A percentile compares a stretch with the other conserved stretches of the same genome.
Evolutionary conservation across 164 flowering plant species (phyloP).

Genomic region (Paratinospora sagittata): DNA sequence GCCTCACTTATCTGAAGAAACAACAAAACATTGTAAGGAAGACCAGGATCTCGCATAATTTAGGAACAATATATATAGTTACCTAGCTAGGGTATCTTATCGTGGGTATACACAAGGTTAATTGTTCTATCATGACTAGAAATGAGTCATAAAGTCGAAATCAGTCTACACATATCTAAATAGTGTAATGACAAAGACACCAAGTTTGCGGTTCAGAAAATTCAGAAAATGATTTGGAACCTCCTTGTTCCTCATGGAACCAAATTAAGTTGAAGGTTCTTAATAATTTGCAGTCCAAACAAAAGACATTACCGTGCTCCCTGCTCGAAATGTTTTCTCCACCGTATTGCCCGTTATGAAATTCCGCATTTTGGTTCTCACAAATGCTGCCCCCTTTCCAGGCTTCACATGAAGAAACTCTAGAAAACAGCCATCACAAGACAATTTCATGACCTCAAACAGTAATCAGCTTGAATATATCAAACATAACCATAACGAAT

Average conservation of each 20-base stretch:
- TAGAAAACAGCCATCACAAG: conserved; percentile 17
- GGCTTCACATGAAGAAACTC: conserved; percentile 99
- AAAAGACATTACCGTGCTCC: conserved; percentile 54
- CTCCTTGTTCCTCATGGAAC: neutral
- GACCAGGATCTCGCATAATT: neutral
- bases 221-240: neutral
- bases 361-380: conserved; percentile 86
- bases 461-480: neutral
- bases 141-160: neutral
- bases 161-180: neutral
- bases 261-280: too few relatives aligned
- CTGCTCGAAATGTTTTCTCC: conserved; percentile 93
- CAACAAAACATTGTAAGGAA: neutral
- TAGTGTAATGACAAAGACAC: neutral
- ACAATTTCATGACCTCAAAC: neutral
- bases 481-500: neutral
- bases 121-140: neutral
- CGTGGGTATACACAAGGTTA: neutral
- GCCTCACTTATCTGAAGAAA: conserved; percentile 58
- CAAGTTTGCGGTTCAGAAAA: neutral
- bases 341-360: conserved; percentile 77
- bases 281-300: neutral
- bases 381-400: conserved; percentile 98
- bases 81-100: too few relatives aligned
- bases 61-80: too few relatives aligned